Base-by-base conservation (phyloP, 2,329 filamentous ascomycete species). In the Diaporthe sp. region DNA sequence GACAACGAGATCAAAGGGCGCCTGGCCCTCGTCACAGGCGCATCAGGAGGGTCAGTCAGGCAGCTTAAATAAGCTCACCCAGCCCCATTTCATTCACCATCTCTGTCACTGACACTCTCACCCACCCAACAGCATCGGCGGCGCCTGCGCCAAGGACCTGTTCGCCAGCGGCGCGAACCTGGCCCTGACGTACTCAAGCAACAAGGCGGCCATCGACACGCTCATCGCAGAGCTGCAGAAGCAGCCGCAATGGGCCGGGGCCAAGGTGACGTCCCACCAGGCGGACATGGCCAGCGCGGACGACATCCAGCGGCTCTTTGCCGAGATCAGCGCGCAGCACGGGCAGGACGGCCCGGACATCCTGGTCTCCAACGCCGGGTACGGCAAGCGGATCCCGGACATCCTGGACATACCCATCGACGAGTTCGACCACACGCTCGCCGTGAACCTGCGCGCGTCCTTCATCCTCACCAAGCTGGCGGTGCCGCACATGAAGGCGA, bases 281-380 rank as follows among this genome's bases (percentile, higher is more conserved):
- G 88, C 90, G 22, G 90, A 94, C 79, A 88, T 93, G 75, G 86
- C 86, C 22, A 87, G 86, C 10, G 85, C 88, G 6, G 86, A 87
- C 9, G 88, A 90, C 63, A 89, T 92, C 44, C 82, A 87, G 57
- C 80, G 82, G 5, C 86, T 93, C 78, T 92, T 91, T 74, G 78
- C 84, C 20, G 87, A 91, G 73, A 89, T 93, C 58, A 83, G 87
- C 65, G 80, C 83, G 0, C 80, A 88, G 70, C 91, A 93, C 80
- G 85, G 85, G 15, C 85, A 89, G 74, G 71, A 79, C 7, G 85
- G 86, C 2, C 90, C 91, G 0, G 90, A 93, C 79, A 93, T 94
- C 31, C 84, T 94, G 3, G 82, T 94, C 37, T 90, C 89, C 13
- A 94, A 94, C 79, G 92, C 92, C 1, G 92, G 92, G 0, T 88